phyloP scores from a whole-genome alignment of 306 rosid genomes.

The Benincasa hispida region DNA sequence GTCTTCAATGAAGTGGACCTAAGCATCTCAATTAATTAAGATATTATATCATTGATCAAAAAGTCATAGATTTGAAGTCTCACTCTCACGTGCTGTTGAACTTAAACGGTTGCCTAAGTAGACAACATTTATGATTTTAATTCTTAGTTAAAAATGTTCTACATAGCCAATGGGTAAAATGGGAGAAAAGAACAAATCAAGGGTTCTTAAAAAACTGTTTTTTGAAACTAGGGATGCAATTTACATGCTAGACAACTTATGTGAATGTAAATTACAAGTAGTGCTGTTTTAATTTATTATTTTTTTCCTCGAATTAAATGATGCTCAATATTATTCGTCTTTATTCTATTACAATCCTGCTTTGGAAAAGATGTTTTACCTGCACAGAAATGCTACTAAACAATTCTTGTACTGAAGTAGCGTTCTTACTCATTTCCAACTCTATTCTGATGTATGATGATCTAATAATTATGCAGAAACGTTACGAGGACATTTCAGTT shows the following conservation, averaged over 20 bases:
- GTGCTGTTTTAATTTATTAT: background rate
- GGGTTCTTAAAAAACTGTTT: background rate
- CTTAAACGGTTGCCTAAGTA: background rate
- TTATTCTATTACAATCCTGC: background rate
- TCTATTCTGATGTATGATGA: background rate
- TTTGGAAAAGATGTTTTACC: background rate
- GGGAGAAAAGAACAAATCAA: background rate
- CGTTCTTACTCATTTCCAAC: background rate
- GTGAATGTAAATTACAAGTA: background rate
- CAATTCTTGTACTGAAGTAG: background rate
- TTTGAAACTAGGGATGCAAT: background rate
- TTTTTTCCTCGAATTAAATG: background rate
- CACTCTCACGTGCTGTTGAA: background rate
- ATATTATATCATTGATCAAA: background rate
- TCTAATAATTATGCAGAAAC: conserved; percentile 30
- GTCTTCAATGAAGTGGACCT: background rate
- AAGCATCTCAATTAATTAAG: background rate
- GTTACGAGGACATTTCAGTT: conserved; percentile 43
- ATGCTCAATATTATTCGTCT: background rate
- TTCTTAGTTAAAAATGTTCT: background rate
- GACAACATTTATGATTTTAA: background rate
- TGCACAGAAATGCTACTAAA: background rate
- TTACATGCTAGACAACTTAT: background rate
- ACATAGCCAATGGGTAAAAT: background rate
- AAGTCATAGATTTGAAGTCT: background rate